phyloP scores from a whole-genome alignment of 2,329 filamentous ascomycete species.

The Neonectria hederae region DNA sequence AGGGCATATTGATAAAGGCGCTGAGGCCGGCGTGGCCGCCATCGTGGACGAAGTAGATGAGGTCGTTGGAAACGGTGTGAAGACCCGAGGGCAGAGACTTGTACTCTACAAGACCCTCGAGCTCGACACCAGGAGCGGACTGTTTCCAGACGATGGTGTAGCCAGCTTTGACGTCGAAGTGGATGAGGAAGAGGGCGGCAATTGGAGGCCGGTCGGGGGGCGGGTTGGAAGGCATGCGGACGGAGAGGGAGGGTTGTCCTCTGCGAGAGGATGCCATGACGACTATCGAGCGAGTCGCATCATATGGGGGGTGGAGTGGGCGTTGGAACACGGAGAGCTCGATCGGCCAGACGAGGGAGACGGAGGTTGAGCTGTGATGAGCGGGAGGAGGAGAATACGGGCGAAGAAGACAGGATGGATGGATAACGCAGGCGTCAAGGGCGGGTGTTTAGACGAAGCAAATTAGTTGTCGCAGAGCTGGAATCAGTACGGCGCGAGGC shows the following conservation, averaged over 20 bases:
- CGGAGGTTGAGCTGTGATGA: not conserved
- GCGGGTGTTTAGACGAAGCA: not conserved
- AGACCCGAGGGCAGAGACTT: constrained; percentile 94
- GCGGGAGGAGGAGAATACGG: not conserved
- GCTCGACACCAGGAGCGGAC: constrained; percentile 71
- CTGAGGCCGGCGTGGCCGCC: constrained; percentile 84
- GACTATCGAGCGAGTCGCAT: constrained; percentile 43
- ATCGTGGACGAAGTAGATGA: constrained; percentile 93
- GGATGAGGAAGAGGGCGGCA: constrained; percentile 85
- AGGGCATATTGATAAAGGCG: constrained; percentile 87
- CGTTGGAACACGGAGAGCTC: not conserved
- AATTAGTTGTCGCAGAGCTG: constrained; percentile 17
- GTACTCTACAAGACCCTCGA: constrained; percentile 93
- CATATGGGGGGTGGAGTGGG: constrained; percentile 30
- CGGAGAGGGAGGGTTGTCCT: constrained; percentile 52
- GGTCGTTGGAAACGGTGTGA: constrained; percentile 86
- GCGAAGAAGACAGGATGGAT: not conserved
- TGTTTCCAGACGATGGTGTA: constrained; percentile 92
- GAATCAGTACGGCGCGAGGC: not conserved
- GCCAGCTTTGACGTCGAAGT: constrained; percentile 92
- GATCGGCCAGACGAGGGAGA: not conserved
- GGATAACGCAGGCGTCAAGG: not conserved
- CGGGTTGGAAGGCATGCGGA: constrained; percentile 46
- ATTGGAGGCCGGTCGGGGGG: constrained; percentile 53
- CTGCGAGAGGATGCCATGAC: constrained; percentile 54